phyloP scores from a whole-genome alignment of 345 rosid species.

The Eucalyptus sideroxylon region DNA sequence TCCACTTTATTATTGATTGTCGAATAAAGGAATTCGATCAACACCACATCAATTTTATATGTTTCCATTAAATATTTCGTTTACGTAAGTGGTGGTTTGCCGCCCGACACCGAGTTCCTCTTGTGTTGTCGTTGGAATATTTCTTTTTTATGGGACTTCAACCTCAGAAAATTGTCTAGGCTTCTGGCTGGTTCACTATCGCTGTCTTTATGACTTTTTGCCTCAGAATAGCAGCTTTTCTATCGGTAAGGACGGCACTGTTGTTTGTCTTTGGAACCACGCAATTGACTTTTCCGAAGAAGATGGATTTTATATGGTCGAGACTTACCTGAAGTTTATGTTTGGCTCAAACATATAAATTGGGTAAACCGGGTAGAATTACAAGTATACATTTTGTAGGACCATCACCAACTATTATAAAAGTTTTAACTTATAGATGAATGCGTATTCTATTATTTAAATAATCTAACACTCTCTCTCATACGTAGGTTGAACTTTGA shows the following conservation, averaged over 20 bases:
- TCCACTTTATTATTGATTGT: neutral
- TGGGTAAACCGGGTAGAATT: neutral
- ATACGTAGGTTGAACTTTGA: fast-evolving
- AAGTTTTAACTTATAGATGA: fast-evolving
- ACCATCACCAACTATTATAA: fast-evolving
- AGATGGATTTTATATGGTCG: neutral
- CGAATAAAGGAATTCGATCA: neutral
- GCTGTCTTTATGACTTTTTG: neutral
- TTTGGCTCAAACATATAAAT: neutral
- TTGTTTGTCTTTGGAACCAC: neutral
- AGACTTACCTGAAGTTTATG: neutral
- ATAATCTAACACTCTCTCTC: too few species aligned
- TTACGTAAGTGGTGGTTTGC: neutral
- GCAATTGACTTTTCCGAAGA: neutral
- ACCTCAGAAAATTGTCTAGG: neutral
- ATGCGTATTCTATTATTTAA: too few species aligned
- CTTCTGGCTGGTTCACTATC: neutral
- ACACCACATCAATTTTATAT: neutral
- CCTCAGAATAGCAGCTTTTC: neutral
- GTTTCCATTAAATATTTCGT: neutral
- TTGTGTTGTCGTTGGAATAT: neutral
- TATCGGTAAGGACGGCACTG: neutral
- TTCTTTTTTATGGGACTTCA: neutral
- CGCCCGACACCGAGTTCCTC: neutral
- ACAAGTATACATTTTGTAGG: too few species aligned